Evolutionary conservation across 306 rosid species (phyloP).

Genomic region (Astragalus membranaceus): DNA sequence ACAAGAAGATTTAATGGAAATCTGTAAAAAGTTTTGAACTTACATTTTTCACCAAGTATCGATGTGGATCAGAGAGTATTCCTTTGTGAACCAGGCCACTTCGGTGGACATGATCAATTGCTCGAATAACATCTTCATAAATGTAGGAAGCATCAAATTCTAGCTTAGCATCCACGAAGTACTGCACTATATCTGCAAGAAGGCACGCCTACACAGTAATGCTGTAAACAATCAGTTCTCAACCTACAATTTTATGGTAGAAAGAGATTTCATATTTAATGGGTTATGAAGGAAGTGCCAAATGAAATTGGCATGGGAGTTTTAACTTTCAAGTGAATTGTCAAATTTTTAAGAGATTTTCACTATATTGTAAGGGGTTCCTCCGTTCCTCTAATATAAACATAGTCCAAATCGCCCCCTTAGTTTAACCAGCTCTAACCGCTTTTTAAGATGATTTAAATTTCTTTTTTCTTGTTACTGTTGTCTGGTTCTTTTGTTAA

Average conservation of each 20-base stretch:
- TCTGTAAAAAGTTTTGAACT: slow-evolving; percentile 22
- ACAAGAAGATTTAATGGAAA: background rate
- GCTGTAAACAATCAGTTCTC: slow-evolving; percentile 17
- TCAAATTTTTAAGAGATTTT: background rate
- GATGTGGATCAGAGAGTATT: slow-evolving; percentile 71
- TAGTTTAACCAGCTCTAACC: background rate
- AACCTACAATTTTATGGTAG: background rate
- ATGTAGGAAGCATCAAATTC: slow-evolving; percentile 87
- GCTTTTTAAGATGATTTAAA: background rate
- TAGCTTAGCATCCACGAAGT: slow-evolving; percentile 86
- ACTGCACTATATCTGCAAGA: slow-evolving; percentile 89
- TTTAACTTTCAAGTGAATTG: slow-evolving; percentile 6
- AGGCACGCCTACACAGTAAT: slow-evolving; percentile 84
- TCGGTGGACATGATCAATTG: slow-evolving; percentile 82
- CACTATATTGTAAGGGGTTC: background rate
- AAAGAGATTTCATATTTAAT: slow-evolving; percentile 6
- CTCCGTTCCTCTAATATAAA: background rate
- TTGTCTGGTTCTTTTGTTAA: too few species aligned
- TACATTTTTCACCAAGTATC: slow-evolving; percentile 79
- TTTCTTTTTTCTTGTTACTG: too few species aligned
- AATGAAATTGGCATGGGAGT: slow-evolving; percentile 11
- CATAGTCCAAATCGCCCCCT: background rate
- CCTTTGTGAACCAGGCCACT: slow-evolving; percentile 84
- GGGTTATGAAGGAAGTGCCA: slow-evolving; percentile 3
- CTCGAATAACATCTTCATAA: slow-evolving; percentile 83